Evolutionary conservation across 1,139 yeast genomes (phyloP).

Genomic region (Sugiyamaella novakii): DNA sequence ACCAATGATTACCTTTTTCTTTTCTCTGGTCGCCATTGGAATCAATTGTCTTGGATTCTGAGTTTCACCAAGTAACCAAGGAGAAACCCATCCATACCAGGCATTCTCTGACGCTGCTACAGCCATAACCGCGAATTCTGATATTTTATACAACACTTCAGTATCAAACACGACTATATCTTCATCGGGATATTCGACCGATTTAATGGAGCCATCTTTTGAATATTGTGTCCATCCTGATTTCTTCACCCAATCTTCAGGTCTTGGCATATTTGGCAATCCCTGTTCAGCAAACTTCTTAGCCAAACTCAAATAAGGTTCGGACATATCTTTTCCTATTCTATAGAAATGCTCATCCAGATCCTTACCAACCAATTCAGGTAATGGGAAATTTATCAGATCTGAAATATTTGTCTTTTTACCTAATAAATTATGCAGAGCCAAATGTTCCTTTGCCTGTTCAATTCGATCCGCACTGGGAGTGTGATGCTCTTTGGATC

Average conservation of each 20-base stretch:
- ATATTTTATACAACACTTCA: constrained; percentile 76
- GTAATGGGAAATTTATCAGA: constrained; percentile 67
- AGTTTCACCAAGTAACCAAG: constrained; percentile 64
- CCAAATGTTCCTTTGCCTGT: constrained; percentile 63
- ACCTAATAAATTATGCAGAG: constrained; percentile 68
- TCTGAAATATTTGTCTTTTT: constrained; percentile 68
- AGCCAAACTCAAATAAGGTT: constrained; percentile 61
- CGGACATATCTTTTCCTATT: constrained; percentile 59
- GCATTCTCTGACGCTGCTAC: constrained; percentile 76
- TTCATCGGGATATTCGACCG: constrained; percentile 72
- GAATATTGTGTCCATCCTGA: constrained; percentile 88
- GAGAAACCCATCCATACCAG: constrained; percentile 97
- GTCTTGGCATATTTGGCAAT: constrained; percentile 53
- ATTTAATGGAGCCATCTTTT: constrained; percentile 51
- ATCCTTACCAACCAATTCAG: constrained; percentile 65
- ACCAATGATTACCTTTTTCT: constrained; percentile 63
- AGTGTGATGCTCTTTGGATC: constrained; percentile 21
- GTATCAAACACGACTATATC: constrained; percentile 80
- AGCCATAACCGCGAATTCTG: constrained; percentile 78
- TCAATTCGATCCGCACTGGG: constrained; percentile 48
- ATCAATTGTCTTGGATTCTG: constrained; percentile 62
- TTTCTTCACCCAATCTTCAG: constrained; percentile 29
- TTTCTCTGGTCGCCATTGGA: constrained; percentile 55
- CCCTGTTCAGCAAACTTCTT: constrained; percentile 44
- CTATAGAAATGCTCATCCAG: constrained; percentile 84